Evolutionary conservation across 176 grass and related monocot species (phyloP).

Genomic region (Guadua angustifolia): DNA sequence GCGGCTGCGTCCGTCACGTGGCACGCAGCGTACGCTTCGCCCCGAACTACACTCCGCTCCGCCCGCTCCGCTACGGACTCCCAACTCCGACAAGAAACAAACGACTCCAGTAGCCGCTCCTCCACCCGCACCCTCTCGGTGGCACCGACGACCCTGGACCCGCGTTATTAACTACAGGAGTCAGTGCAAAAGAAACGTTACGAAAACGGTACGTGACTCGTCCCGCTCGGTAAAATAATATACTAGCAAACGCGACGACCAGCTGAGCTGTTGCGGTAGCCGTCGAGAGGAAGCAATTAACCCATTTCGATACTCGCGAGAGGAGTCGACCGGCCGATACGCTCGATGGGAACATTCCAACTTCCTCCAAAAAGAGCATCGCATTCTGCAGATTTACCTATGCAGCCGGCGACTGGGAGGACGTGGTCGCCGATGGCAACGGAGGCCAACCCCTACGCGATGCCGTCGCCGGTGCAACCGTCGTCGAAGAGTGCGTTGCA

Average conservation of each 20-base stretch:
- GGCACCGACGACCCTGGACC: background rate
- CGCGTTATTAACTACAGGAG: slow-evolving; percentile 5
- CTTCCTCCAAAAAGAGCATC: background rate
- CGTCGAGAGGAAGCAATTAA: slow-evolving; percentile 15
- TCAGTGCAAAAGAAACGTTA: slow-evolving; percentile 40
- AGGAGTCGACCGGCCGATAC: background rate
- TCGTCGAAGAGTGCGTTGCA: slow-evolving; percentile 51
- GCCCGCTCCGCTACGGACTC: slow-evolving; percentile 16
- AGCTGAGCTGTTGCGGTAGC: background rate
- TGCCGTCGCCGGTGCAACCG: slow-evolving; percentile 48
- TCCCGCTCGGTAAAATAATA: slow-evolving; percentile 33
- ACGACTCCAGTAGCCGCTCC: background rate
- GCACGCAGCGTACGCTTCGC: slow-evolving; percentile 14
- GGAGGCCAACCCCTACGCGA: slow-evolving; percentile 63
- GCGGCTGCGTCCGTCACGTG: slow-evolving; percentile 36
- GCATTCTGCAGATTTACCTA: background rate
- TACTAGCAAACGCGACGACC: background rate
- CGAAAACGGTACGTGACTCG: background rate
- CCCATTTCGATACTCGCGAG: slow-evolving; percentile 35
- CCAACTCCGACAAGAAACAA: slow-evolving; percentile 10
- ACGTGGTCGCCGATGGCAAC: slow-evolving; percentile 42
- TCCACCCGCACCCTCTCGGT: background rate
- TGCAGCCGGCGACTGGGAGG: slow-evolving; percentile 29
- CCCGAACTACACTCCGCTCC: background rate
- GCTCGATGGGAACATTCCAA: background rate